Conservation (phyloP, 169 alveolate species). For the Eimeria maxima region DNA sequence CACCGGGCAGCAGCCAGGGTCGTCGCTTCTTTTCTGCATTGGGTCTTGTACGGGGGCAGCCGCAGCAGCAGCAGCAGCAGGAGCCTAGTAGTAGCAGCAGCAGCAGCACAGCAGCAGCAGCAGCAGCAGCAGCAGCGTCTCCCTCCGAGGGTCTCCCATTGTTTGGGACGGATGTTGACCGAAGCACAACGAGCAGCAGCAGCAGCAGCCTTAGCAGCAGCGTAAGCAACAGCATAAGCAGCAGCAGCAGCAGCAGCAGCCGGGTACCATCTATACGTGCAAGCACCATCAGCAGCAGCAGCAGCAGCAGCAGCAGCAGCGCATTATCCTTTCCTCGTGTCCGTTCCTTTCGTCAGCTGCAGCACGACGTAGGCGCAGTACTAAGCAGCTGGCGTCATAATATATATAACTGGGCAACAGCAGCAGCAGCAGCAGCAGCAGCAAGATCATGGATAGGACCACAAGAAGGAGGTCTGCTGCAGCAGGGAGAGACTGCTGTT, state of each 20-base stretch:
- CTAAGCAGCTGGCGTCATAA: slow-evolving; percentile 70
- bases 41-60: not conserved
- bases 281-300: too few species aligned
- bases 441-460: not conserved
- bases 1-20: not conserved
- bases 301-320: too few species aligned
- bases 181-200: slow-evolving; percentile 12
- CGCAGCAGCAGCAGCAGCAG: too few species aligned
- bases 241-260: too few species aligned
- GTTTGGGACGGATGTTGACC: not conserved
- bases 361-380: slow-evolving; percentile 63
- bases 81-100: too few species aligned
- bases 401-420: slow-evolving; percentile 54
- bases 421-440: too few species aligned
- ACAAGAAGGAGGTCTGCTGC: slow-evolving; percentile 60
- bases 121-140: not conserved
- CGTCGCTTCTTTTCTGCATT: slow-evolving; percentile 12
- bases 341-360: slow-evolving; percentile 74
- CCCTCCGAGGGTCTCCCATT: not conserved
- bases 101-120: not conserved
- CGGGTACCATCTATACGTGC: too few species aligned
- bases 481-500: slow-evolving; percentile 71
- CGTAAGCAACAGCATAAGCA: too few species aligned
- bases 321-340: not conserved
- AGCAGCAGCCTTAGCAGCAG: slow-evolving; percentile 12